Percentiles rank a stretch among this genome's conserved stretches.
These are phyloP conservation scores for Groenewaldozyma auringiensis DNA, from an alignment of 1,139 yeast species.

Conservation along the genomic window DNA sequence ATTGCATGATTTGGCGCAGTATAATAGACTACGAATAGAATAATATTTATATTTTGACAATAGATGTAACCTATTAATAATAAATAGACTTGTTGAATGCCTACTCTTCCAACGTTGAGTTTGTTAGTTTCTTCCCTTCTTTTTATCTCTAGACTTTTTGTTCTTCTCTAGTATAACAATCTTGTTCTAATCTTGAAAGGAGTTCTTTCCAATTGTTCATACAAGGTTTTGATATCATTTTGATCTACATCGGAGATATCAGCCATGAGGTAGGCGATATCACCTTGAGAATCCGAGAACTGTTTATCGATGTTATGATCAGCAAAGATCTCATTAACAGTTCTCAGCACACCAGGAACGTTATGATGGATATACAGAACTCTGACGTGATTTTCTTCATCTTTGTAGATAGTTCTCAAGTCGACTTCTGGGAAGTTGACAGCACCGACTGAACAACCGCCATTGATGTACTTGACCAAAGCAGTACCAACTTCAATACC, in stretches of 20 bases:
- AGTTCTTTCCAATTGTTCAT: conserved; percentile 82
- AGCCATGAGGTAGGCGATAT: conserved; percentile 96
- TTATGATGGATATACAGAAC: conserved; percentile 94
- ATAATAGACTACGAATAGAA: too few species aligned
- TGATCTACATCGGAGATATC: conserved; percentile 84
- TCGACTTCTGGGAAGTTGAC: conserved; percentile 99
- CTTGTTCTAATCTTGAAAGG: conserved; percentile 90
- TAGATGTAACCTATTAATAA: not conserved
- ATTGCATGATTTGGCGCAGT: too few species aligned
- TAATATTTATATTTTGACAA: not conserved
- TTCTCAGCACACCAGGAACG: conserved; percentile 97
- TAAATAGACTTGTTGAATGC: conserved; percentile 2
- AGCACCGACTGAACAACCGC: conserved; percentile 93
- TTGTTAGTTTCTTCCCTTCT: not conserved
- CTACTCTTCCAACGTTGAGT: not conserved
- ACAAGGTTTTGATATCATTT: conserved; percentile 74
- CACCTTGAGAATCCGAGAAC: conserved; percentile 92
- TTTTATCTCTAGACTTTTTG: not conserved
- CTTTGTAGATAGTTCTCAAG: conserved; percentile 80
- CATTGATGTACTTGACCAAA: conserved; percentile 84
- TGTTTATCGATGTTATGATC: conserved; percentile 96
- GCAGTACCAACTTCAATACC: conserved; percentile 92
- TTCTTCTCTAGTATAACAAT: conserved; percentile 56
- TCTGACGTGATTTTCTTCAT: conserved; percentile 79
- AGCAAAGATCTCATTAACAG: conserved; percentile 92